Conservation (phyloP, 257 asterid genomes). For the Ballota nigra region DNA sequence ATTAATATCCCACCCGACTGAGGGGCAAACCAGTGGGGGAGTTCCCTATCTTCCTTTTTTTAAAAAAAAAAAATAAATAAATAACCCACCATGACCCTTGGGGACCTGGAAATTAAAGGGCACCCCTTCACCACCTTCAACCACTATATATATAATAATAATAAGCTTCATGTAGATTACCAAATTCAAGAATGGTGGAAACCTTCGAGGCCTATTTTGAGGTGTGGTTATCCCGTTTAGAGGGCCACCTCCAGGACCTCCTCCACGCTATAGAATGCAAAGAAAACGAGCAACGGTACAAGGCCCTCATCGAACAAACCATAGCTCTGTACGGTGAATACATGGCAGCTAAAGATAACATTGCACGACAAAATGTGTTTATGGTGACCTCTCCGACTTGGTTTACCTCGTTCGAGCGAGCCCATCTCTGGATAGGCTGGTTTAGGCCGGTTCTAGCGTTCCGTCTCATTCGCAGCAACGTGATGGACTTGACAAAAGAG, state of each 20-base stretch:
- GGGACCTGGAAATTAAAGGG: no score
- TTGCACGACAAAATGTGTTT: constrained; percentile 31
- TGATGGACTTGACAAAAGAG: constrained; percentile 28
- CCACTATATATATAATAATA: background rate
- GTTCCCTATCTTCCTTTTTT: no score
- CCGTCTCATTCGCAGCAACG: constrained; percentile 15
- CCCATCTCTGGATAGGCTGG: constrained; percentile 39
- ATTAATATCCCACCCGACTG: no score
- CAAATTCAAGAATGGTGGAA: background rate
- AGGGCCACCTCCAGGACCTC: constrained; percentile 14
- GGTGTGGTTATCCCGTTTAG: constrained; percentile 27
- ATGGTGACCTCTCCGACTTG: constrained; percentile 30
- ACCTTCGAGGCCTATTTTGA: constrained; percentile 25
- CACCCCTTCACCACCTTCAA: background rate
- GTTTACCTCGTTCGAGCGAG: constrained; percentile 32
- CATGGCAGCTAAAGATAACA: constrained; percentile 27
- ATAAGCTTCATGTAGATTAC: background rate
- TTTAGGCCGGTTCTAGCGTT: constrained; percentile 29
- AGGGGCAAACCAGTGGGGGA: no score
- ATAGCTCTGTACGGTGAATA: constrained; percentile 29
- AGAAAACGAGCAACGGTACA: constrained; percentile 12
- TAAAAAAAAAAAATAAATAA: no score
- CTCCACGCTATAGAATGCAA: background rate
- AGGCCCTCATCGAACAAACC: constrained; percentile 22
- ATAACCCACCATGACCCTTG: no score